Base-by-base conservation (phyloP, 2,329 filamentous ascomycete genomes). In the Aschersonia sp. region DNA sequence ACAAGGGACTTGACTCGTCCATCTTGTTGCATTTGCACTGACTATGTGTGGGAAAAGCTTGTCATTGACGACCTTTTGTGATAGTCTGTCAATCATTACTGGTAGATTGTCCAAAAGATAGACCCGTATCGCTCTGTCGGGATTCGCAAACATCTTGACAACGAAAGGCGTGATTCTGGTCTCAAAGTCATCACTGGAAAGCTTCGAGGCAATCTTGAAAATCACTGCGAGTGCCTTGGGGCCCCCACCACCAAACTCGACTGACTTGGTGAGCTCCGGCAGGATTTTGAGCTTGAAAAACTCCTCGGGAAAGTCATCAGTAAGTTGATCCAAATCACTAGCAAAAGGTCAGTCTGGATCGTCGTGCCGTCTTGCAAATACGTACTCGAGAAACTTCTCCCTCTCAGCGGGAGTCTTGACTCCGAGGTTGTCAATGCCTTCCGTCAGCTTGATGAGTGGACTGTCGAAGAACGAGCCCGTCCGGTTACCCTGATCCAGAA, bases 281-380 rank as follows among this genome's bases (percentile, higher is more conserved):
- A 98, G 72, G 4, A 98, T 81, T 60, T 97, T 98, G 75, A 94
- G 85, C 61, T 94, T 94, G 72, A 97, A 95, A 63, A 95, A 98
- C 50, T 97, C 92, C 60, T 96, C 90, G 0, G 92, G 92, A 52
- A 97, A 96, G 63, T 98, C 89, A 55, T 96, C 87, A 0, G 87
- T 84, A 5, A 96, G 74, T 50, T 85, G 75, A 54, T 94, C 87
- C 5, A 98, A 76, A 58, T 94, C 87, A 47, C 72, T 75, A 42
- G 43, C 10, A 54, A 71, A 11, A 5, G 2, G 6, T 75, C 35
- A 49, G 22, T 22, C 22, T 22, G 22, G 22, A 22, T 22, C 22
- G 3, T 22, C 22, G 22, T 22, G 22, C 22, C 22, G 22, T 22
- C 22, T 22, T 22, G 22, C 22, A 22, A 22, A 7, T 11, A 58